A percentile compares a stretch with the other conserved stretches of the same genome.
phyloP scores from a whole-genome alignment of 2,329 filamentous ascomycete genomes.

The Proliferodiscus dingleyae region DNA sequence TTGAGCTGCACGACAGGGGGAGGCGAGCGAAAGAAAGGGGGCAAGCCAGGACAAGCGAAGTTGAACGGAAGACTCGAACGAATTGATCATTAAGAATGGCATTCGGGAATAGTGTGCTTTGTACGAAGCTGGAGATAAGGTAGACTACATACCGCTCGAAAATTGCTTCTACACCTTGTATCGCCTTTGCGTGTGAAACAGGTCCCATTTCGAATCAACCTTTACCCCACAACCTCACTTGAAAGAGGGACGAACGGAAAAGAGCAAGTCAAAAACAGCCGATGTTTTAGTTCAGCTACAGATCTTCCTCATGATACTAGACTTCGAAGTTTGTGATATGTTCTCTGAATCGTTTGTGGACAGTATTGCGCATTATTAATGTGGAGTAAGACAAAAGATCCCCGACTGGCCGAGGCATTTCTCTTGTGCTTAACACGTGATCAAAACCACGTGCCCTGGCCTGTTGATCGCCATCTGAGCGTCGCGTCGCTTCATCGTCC shows the following conservation, averaged over 20 bases:
- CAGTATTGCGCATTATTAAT: too few relatives aligned
- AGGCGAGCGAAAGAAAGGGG: not conserved
- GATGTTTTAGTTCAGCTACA: not conserved
- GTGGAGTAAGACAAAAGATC: not conserved
- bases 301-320: not conserved
- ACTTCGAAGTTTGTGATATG: not conserved
- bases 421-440: not conserved
- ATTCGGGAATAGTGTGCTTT: not conserved
- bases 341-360: too few relatives aligned
- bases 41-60: not conserved
- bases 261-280: not conserved
- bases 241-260: not conserved
- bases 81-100: too few relatives aligned
- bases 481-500: not conserved
- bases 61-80: too few relatives aligned
- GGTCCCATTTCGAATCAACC: constrained; percentile 4
- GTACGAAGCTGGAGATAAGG: not conserved
- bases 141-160: constrained; percentile 24
- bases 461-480: not conserved
- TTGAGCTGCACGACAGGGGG: too few relatives aligned
- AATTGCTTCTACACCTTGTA: constrained; percentile 25
- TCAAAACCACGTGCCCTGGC: not conserved
- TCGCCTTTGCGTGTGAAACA: constrained; percentile 18
- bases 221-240: not conserved
- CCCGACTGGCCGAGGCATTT: not conserved